phyloP scores from a whole-genome alignment of 495 filamentous ascomycete species.

The Podospora pseudopauciseta region DNA sequence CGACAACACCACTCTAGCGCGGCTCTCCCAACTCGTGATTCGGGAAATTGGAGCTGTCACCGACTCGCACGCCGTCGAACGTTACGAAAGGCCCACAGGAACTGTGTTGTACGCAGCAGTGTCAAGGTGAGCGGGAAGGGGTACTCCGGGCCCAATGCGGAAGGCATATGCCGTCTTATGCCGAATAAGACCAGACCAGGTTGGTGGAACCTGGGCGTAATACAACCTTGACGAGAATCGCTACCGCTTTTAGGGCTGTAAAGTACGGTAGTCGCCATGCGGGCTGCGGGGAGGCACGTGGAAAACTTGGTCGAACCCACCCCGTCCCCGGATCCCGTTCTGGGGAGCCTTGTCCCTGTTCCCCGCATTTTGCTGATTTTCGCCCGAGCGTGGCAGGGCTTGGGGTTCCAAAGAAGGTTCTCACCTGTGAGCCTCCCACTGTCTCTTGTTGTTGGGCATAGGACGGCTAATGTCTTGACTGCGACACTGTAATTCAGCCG shows the following conservation, averaged over 20 bases:
- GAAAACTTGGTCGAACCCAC: slow-evolving; percentile 12
- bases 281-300: slow-evolving; percentile 10
- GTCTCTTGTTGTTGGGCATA: not conserved
- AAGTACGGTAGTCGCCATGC: slow-evolving; percentile 10
- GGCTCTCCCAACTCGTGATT: not conserved
- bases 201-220: slow-evolving; percentile 3
- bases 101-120: not conserved
- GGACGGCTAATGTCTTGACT: slow-evolving; percentile 8
- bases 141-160: slow-evolving; percentile 12
- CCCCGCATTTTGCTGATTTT: slow-evolving; percentile 7
- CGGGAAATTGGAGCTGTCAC: not conserved
- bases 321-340: slow-evolving; percentile 8
- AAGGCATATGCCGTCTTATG: slow-evolving; percentile 4
- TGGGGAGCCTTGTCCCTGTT: slow-evolving; percentile 4
- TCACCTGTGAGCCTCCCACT: not conserved
- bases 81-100: not conserved
- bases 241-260: slow-evolving; percentile 8
- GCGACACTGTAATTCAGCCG: slow-evolving; percentile 14
- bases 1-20: not conserved
- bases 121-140: not conserved
- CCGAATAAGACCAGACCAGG: slow-evolving; percentile 9
- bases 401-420: slow-evolving; percentile 2
- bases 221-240: slow-evolving; percentile 13
- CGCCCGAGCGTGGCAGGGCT: not conserved
- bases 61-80: not conserved